Evolutionary conservation across 148 eudicot genomes (phyloP).

Genomic region (Silene conica): DNA sequence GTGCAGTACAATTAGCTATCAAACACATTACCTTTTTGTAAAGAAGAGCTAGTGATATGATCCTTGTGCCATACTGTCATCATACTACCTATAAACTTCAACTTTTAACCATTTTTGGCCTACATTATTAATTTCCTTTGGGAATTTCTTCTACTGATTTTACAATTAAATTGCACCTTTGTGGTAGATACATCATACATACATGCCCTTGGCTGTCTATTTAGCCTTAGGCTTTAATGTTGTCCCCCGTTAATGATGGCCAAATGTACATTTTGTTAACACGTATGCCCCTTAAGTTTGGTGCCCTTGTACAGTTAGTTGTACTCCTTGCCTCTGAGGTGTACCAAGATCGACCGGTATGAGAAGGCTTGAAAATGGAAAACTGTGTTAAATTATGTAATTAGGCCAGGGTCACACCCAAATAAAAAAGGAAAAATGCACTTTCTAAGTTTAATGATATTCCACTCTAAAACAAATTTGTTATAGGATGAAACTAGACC

Average conservation of each 20-base stretch:
- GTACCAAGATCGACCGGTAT: no score
- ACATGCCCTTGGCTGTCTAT: background rate
- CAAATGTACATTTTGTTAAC: background rate
- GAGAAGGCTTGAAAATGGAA: no score
- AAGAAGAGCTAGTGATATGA: background rate
- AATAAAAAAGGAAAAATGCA: no score
- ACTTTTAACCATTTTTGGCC: background rate
- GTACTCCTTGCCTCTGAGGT: no score
- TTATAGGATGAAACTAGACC: no score
- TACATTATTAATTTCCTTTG: background rate
- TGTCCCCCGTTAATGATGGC: background rate
- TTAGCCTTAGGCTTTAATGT: slow-evolving; percentile 11
- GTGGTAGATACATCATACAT: background rate
- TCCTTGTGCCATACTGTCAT: no score
- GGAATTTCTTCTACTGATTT: background rate
- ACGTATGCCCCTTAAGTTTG: background rate
- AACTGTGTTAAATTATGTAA: no score
- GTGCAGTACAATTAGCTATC: no score
- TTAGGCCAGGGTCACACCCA: no score
- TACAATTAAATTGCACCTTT: background rate
- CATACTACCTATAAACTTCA: no score
- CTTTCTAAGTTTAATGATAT: no score
- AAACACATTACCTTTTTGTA: background rate
- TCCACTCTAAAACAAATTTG: no score
- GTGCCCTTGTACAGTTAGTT: background rate